phyloP scores from a whole-genome alignment of 257 asterid species.

The Solanum paucissectum region DNA sequence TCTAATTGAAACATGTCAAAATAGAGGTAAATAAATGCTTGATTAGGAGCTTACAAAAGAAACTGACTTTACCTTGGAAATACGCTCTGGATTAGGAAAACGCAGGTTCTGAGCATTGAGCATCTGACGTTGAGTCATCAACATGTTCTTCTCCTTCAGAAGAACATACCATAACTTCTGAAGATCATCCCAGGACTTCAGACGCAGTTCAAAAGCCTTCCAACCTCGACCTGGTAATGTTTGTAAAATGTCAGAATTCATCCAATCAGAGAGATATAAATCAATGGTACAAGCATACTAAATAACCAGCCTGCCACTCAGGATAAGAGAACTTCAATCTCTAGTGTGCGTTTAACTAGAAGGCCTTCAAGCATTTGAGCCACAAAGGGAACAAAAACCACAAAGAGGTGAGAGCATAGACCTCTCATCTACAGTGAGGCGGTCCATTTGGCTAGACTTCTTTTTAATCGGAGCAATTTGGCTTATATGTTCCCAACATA shows the following conservation, averaged over 20 bases:
- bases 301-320: not conserved
- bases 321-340: not conserved
- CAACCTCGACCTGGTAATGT: constrained; percentile 65
- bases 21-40: not conserved
- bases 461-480: not conserved
- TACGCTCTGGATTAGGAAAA: constrained; percentile 77
- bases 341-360: not conserved
- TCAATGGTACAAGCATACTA: not conserved
- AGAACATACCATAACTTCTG: constrained; percentile 89
- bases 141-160: constrained; percentile 80
- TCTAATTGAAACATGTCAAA: not conserved
- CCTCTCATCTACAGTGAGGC: not conserved
- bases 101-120: constrained; percentile 76
- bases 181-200: constrained; percentile 98
- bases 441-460: not conserved
- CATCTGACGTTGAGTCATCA: constrained; percentile 93
- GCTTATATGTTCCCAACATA: not conserved
- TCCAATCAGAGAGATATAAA: not conserved
- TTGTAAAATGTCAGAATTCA: not conserved
- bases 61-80: constrained; percentile 48
- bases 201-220: constrained; percentile 94
- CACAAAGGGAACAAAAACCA: not conserved
- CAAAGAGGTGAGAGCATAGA: not conserved
- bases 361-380: not conserved
- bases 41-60: not conserved